A percentile compares a stretch with the other conserved stretches of the same genome.
Evolutionary conservation across 2,329 filamentous ascomycete species (phyloP).

Genomic region (Paecilomyces variotii): DNA sequence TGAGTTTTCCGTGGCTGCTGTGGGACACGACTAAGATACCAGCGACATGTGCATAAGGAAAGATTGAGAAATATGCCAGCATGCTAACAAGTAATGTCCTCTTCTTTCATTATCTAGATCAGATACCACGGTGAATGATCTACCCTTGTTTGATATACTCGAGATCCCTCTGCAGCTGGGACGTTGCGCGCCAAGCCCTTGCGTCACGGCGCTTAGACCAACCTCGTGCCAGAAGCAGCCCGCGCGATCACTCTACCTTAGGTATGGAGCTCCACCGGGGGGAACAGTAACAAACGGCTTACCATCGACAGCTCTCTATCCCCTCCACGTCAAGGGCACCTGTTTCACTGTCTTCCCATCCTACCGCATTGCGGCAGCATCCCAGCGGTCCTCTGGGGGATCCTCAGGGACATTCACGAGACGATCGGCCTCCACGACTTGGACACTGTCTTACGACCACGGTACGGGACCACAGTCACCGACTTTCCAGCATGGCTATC

Average conservation of each 20-base stretch:
- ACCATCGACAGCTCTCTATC: not conserved
- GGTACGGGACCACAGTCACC: not conserved
- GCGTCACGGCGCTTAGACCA: not conserved
- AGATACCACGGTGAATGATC: not conserved
- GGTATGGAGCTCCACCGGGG: not conserved
- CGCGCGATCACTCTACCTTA: not conserved
- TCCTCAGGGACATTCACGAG: not conserved
- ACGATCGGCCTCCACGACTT: not conserved
- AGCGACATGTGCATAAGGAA: not conserved
- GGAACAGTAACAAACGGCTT: not conserved
- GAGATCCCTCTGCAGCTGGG: not conserved
- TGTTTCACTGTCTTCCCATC: not conserved
- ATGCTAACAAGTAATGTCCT: not conserved
- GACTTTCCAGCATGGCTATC: not conserved
- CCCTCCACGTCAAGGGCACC: not conserved
- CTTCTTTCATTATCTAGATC: not conserved
- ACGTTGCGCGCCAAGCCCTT: not conserved
- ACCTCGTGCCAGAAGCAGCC: not conserved
- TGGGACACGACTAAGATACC: not conserved
- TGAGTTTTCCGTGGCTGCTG: not conserved
- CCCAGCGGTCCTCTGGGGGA: not conserved
- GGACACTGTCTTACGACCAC: not conserved
- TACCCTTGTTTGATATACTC: too few relatives aligned
- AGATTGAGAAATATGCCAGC: not conserved
- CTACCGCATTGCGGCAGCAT: not conserved